Conservation (phyloP, 805 yeast species). For the Myxozyma lipomycoides region DNA sequence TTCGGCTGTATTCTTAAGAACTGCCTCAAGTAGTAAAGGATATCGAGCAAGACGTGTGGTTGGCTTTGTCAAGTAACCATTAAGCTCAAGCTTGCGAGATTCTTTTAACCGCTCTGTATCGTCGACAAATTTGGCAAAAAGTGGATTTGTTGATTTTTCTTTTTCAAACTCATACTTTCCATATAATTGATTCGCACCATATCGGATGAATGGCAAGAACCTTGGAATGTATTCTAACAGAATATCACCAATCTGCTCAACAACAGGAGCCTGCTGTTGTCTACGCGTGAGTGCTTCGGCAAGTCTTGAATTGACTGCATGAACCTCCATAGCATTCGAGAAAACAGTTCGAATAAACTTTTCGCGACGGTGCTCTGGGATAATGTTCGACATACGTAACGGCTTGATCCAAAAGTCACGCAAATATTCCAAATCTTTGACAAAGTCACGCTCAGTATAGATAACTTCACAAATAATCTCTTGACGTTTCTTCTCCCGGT, state of each 20-base stretch:
- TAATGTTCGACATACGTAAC: conserved; percentile 75
- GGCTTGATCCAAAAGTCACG: conserved; percentile 94
- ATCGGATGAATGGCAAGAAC: conserved; percentile 88
- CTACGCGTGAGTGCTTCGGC: conserved; percentile 87
- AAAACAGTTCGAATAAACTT: conserved; percentile 89
- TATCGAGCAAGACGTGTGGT: conserved; percentile 94
- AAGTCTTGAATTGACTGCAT: conserved; percentile 73
- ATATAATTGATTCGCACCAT: conserved; percentile 91
- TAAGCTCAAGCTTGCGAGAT: conserved; percentile 82
- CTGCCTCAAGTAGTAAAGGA: conserved; percentile 76
- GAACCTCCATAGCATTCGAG: conserved; percentile 81
- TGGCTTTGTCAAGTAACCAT: conserved; percentile 90
- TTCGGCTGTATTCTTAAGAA: conserved; percentile 75
- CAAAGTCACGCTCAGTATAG: conserved; percentile 91
- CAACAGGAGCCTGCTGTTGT: conserved; percentile 80
- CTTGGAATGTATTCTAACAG: conserved; percentile 76
- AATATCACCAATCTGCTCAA: conserved; percentile 81
- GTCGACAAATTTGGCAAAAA: conserved; percentile 89
- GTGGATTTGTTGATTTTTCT: conserved; percentile 83
- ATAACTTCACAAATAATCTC: conserved; percentile 92
- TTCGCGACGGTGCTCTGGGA: conserved; percentile 84
- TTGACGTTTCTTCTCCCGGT: conserved; percentile 84
- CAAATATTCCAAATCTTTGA: conserved; percentile 86
- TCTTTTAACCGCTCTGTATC: conserved; percentile 83
- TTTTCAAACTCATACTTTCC: conserved; percentile 94